Evolutionary conservation across 345 rosid genomes (phyloP), one percentile per base, ranked within the genome.

Genomic region (Isatis tinctoria): DNA sequence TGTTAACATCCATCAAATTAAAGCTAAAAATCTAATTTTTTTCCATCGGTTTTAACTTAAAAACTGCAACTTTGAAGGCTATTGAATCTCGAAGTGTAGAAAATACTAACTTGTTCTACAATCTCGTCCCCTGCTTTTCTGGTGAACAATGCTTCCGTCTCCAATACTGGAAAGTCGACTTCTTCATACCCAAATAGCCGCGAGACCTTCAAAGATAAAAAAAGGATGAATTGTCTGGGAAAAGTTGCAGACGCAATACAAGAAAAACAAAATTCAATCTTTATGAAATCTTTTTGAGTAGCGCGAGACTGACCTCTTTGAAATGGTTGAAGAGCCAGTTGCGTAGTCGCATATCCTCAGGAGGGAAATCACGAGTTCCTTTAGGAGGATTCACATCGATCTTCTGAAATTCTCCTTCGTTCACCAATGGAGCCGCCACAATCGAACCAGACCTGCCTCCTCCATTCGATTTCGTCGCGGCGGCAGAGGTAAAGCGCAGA

Each of bases 101-200:
- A 63, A 53, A 30, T 2, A 66, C 73, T 18, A 74, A 94, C 97
- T 89, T 94, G 96, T 78, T 90, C 97, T 74, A 87, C 84, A 69
- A 95, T 91, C 85, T 95, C 97, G 69, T 95, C 99, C 22, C 99
- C 99, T 26, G 96, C 91, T 83, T 94, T 94, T 73, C 97, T 83
- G 77, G 88, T 85, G 51, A 87, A 95, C 74, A 95, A 69, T 17
- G 96, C 92, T 78, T 95, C 93, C 9, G 96, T 79, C 78, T 94
- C 97, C 83, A 94, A 47, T 10, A 91, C 96, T 7, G 97, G 97
- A 71, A 80, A 90, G 82, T 94, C 98, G 30, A 91, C 90, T 84
- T 94, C 97, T 79, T 94, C 97, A 53, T 82, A 90, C 27, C 96
- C 98, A 70, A 83, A 90, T 80, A 88, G 9, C 39, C 87, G 64